phyloP scores from a whole-genome alignment of 2,329 filamentous ascomycete species.

The Diaporthe ampelina region DNA sequence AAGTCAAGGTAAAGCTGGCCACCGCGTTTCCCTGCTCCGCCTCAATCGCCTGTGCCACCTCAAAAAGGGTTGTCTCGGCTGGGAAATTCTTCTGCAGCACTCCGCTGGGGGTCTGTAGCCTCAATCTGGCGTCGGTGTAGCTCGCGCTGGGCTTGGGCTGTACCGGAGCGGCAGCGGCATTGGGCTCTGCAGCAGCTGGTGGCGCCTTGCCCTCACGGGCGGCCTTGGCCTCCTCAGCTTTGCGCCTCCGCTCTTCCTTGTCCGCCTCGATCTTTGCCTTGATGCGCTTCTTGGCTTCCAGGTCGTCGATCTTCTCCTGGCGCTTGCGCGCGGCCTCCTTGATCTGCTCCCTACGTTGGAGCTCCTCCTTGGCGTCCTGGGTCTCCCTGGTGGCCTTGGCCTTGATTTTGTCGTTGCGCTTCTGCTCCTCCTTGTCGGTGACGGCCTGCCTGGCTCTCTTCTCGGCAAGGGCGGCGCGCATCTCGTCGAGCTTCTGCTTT shows the following conservation, averaged over 20 bases:
- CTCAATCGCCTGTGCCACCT: constrained; percentile 84
- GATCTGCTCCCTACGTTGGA: constrained; percentile 86
- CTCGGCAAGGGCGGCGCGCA: constrained; percentile 78
- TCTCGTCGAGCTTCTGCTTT: constrained; percentile 80
- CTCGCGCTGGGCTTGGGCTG: constrained; percentile 74
- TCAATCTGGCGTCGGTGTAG: constrained; percentile 84
- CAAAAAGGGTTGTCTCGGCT: constrained; percentile 91
- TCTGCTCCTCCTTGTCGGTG: constrained; percentile 84
- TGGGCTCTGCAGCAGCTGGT: constrained; percentile 56
- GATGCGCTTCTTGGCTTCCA: constrained; percentile 89
- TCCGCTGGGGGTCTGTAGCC: constrained; percentile 82
- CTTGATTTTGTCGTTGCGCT: constrained; percentile 87
- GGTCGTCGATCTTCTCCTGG: constrained; percentile 87
- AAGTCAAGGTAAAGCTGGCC: constrained; percentile 85
- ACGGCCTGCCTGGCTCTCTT: constrained; percentile 79
- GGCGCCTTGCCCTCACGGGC: constrained; percentile 81
- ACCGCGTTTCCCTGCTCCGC: constrained; percentile 79
- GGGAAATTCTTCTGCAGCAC: constrained; percentile 90
- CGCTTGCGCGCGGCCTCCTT: constrained; percentile 91
- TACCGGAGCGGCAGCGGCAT: constrained; percentile 61
- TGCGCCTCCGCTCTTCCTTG: constrained; percentile 88
- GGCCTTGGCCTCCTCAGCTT: constrained; percentile 88
- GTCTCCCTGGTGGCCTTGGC: constrained; percentile 90
- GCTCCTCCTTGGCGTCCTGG: constrained; percentile 90
- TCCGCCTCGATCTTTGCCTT: constrained; percentile 95